A percentile compares a stretch with the other conserved stretches of the same genome.
Conservation (phyloP, 2,329 filamentous ascomycete species). For the Akanthomyces muscarius region DNA sequence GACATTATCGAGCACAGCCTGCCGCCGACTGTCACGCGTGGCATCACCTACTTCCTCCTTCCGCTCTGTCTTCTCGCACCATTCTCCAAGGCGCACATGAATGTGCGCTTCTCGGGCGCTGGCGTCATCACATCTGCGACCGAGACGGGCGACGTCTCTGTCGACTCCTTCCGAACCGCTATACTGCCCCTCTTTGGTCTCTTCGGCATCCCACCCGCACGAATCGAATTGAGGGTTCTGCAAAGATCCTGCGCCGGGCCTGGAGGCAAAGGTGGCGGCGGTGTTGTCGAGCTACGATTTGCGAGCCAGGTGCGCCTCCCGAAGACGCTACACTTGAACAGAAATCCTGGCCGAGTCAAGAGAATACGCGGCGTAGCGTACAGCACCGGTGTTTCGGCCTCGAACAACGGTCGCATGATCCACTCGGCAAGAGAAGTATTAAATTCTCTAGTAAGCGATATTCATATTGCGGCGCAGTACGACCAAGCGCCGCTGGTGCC, state of each 20-base stretch:
- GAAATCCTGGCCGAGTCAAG: constrained; percentile 80
- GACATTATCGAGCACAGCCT: constrained; percentile 80
- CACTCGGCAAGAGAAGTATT: constrained; percentile 81
- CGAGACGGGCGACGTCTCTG: constrained; percentile 77
- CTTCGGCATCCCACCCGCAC: constrained; percentile 76
- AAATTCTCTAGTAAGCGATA: constrained; percentile 81
- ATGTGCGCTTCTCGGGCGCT: constrained; percentile 82
- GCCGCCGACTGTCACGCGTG: constrained; percentile 70
- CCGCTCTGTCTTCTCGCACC: constrained; percentile 87
- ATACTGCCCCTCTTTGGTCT: constrained; percentile 84
- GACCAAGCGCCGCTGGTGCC: constrained; percentile 59
- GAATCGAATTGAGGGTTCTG: constrained; percentile 81
- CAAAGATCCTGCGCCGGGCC: constrained; percentile 73
- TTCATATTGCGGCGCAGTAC: constrained; percentile 81
- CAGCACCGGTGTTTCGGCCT: constrained; percentile 83
- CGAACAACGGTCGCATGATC: constrained; percentile 94
- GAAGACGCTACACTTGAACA: constrained; percentile 83
- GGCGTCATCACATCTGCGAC: constrained; percentile 91
- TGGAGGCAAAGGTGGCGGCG: constrained; percentile 75
- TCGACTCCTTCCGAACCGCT: constrained; percentile 90
- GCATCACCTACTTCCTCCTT: constrained; percentile 87
- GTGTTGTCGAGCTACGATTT: constrained; percentile 89
- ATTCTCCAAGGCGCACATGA: constrained; percentile 87
- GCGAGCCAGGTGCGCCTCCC: constrained; percentile 89
- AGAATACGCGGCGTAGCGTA: constrained; percentile 91